Percentiles rank a stretch among this genome's conserved stretches.
Evolutionary conservation across 441 rosid species (phyloP).

Genomic region (Monsonia emarginata): DNA sequence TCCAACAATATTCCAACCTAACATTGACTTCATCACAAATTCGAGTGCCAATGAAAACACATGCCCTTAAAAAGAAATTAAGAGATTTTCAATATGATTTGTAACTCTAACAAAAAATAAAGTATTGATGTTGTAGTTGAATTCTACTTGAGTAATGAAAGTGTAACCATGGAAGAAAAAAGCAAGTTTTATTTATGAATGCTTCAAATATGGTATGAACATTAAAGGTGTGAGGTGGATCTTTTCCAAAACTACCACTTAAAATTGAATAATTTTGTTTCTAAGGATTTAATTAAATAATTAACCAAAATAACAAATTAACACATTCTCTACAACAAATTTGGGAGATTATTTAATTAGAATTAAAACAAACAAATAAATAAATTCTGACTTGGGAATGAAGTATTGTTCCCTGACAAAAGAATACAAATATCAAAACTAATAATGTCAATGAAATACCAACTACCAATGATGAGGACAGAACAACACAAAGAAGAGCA

Average conservation of each 20-base stretch:
- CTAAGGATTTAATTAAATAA: too few species aligned
- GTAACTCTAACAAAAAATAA: too few species aligned
- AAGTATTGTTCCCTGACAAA: neutral
- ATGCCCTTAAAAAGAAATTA: too few species aligned
- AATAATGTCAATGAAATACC: neutral
- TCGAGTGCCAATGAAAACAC: too few species aligned
- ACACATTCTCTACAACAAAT: neutral
- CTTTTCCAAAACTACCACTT: too few species aligned
- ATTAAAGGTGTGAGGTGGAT: too few species aligned
- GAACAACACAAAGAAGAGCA: neutral
- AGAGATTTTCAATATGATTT: too few species aligned
- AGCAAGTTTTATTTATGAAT: neutral
- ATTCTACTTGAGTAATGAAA: neutral
- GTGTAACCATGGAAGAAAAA: neutral
- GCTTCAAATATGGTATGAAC: neutral
- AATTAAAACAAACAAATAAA: neutral
- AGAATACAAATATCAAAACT: neutral
- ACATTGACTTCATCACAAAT: too few species aligned
- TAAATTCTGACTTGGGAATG: neutral
- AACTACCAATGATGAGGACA: constrained; percentile 9
- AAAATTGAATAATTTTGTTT: too few species aligned
- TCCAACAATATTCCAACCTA: too few species aligned
- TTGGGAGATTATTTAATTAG: neutral
- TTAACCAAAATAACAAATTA: neutral
- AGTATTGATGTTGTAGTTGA: too few species aligned